Conservation (phyloP, 352 stramenopile genomes). For the Pilasporangium apinafurcum region DNA sequence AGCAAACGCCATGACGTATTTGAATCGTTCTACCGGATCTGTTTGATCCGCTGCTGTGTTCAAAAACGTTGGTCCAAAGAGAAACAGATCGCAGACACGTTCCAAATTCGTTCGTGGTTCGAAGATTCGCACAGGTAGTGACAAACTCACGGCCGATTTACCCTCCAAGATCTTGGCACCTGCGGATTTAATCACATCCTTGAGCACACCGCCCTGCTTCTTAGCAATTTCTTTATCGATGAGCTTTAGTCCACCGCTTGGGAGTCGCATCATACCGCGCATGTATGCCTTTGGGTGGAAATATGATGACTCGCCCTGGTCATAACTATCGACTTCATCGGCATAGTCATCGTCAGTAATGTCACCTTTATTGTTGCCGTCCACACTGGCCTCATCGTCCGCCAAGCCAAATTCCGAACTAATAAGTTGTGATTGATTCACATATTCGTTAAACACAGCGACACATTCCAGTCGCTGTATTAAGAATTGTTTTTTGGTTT, state of each 20-base stretch:
- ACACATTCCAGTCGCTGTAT: slow-evolving; percentile 56
- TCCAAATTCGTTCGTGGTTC: slow-evolving; percentile 80
- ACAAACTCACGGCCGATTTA: slow-evolving; percentile 76
- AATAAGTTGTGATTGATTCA: slow-evolving; percentile 53
- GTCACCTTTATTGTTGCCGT: slow-evolving; percentile 21
- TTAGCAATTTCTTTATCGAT: slow-evolving; percentile 83
- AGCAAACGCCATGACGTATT: slow-evolving; percentile 73
- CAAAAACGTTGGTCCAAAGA: slow-evolving; percentile 76
- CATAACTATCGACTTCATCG: slow-evolving; percentile 16
- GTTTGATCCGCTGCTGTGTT: slow-evolving; percentile 48
- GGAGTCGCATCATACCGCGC: slow-evolving; percentile 68
- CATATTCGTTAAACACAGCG: slow-evolving; percentile 51
- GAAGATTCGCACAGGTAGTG: slow-evolving; percentile 81
- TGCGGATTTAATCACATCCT: slow-evolving; percentile 79
- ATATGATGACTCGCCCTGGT: slow-evolving; percentile 11
- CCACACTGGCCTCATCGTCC: too few species aligned
- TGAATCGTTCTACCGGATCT: slow-evolving; percentile 70
- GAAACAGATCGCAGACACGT: slow-evolving; percentile 70
- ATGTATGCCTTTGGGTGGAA: slow-evolving; percentile 82
- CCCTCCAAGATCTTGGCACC: slow-evolving; percentile 62
- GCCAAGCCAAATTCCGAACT: slow-evolving; percentile 24
- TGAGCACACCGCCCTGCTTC: slow-evolving; percentile 80
- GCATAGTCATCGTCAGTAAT: slow-evolving; percentile 24
- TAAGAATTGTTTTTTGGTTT: slow-evolving; percentile 43
- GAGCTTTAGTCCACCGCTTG: slow-evolving; percentile 68